Evolutionary conservation across 2,329 filamentous ascomycete genomes (phyloP), one percentile per base, ranked within the genome.

Genomic region (Tolypocladium tropicale): DNA sequence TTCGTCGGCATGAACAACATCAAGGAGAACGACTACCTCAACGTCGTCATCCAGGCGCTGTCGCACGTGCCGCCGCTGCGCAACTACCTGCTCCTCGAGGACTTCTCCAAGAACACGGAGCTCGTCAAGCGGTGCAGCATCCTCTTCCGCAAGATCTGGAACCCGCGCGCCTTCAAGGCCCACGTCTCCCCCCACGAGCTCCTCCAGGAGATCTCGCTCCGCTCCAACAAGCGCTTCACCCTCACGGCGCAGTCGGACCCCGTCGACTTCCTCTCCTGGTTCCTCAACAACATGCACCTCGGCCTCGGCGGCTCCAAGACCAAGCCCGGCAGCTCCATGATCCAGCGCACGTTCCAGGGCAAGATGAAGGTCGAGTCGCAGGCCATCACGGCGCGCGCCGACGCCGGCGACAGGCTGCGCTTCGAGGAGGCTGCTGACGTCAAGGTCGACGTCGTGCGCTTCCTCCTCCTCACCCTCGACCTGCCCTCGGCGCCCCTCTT

Each of bases 1-100:
- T 99, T 92, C 69, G 90, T 99, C 59, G 94, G 94, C 62, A 95
- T 99, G 89, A 99, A 99, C 79, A 99, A 99, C 74, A 96, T 99
- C 79, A 99, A 99, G 73, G 90, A 94, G 57, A 99, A 99, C 74
- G 94, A 99, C 76, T 99, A 99, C 74, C 81, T 97, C 67, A 99
- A 99, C 68, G 93, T 96, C 30, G 83, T 96, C 3, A 87, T 95
- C 52, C 94, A 99, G 71, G 87, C 92, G 7, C 80, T 99, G 39
- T 86, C 93, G 3, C 94, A 99, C 71, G 90, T 97, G 30, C 78
- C 85, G 23, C 93, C 94, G 4, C 77, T 99, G 62, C 85, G 94
- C 36, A 96, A 97, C 70, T 97, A 85, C 74, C 85, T 97, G 68
- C 84, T 99, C 65, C 81, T 97, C 1, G 90, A 96, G 67, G 82